These are phyloP conservation scores for Populus tremula DNA, from an alignment of 345 rosid genomes.

Conservation along the genomic window DNA sequence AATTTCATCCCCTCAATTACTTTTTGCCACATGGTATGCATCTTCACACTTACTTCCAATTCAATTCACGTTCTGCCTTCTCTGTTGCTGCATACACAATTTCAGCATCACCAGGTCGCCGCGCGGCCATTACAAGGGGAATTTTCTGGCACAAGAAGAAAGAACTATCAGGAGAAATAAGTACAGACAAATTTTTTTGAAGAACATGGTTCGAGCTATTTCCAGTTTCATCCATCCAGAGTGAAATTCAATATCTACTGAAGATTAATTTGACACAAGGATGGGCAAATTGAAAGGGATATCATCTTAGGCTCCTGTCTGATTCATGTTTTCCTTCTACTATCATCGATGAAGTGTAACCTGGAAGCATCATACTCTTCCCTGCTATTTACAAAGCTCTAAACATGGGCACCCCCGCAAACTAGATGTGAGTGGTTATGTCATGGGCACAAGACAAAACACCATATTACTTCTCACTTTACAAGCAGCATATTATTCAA, in stretches of 20 bases:
- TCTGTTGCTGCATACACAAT: constrained; percentile 79
- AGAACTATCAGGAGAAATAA: background rate
- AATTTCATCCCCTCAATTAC: background rate
- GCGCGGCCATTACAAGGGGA: constrained; percentile 65
- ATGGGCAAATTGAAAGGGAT: background rate
- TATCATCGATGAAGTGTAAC: background rate
- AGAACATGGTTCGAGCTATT: background rate
- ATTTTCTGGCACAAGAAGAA: constrained; percentile 52
- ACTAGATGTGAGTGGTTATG: background rate
- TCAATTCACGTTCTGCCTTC: constrained; percentile 70
- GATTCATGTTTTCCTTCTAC: background rate
- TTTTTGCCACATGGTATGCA: background rate
- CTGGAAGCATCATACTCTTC: background rate
- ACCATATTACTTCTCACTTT: background rate
- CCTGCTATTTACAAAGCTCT: background rate
- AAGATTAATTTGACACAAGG: background rate
- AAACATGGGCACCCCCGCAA: background rate
- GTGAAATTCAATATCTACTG: background rate
- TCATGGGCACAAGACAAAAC: background rate
- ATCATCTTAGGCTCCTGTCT: background rate
- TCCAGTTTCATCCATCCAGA: background rate
- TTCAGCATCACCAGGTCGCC: constrained; percentile 89
- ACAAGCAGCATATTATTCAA: background rate
- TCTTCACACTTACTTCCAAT: constrained; percentile 74
- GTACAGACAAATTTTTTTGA: background rate